These are phyloP conservation scores for Blastobotrys raffinosifermentans DNA, from an alignment of 1,139 yeast species.

Conservation along the genomic window DNA sequence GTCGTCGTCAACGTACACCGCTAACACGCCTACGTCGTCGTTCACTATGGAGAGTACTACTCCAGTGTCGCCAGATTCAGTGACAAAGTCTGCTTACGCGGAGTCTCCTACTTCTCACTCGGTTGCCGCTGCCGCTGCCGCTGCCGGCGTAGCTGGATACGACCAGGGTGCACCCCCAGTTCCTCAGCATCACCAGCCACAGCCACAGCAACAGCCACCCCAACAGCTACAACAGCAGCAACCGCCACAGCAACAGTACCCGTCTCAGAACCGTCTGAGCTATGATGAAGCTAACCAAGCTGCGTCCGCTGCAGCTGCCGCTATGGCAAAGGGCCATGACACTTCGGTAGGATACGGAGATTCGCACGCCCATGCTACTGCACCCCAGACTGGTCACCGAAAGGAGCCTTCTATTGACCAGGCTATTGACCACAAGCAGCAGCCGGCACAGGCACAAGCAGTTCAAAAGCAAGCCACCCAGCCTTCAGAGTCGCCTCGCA, in stretches of 20 bases:
- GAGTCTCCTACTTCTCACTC: slow-evolving; percentile 24
- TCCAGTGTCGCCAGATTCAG: no score
- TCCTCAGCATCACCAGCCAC: slow-evolving; percentile 15
- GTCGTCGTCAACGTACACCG: slow-evolving; percentile 10
- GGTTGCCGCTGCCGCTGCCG: slow-evolving; percentile 17
- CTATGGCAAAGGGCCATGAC: no score
- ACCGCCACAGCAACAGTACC: slow-evolving; percentile 9
- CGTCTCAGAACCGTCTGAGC: slow-evolving; percentile 2
- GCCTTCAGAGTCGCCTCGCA: no score
- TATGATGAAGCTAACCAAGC: slow-evolving; percentile 7
- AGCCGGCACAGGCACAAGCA: slow-evolving; percentile 3
- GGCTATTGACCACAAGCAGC: not conserved
- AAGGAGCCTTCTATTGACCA: not conserved
- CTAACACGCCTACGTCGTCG: slow-evolving; percentile 9
- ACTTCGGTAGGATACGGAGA: not conserved
- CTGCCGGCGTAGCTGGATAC: slow-evolving; percentile 7
- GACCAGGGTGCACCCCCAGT: slow-evolving; percentile 9
- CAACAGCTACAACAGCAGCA: slow-evolving; percentile 2
- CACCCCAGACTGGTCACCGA: not conserved
- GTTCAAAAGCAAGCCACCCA: slow-evolving; percentile 16
- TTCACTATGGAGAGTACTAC: no score
- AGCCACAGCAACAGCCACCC: slow-evolving; percentile 9
- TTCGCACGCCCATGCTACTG: not conserved
- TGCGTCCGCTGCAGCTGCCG: slow-evolving; percentile 19
- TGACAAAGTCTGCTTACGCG: slow-evolving; percentile 19